These are phyloP conservation scores for Tulasnella sp. DNA, from an alignment of 768 basidiomycete species.

Conservation along the genomic window DNA sequence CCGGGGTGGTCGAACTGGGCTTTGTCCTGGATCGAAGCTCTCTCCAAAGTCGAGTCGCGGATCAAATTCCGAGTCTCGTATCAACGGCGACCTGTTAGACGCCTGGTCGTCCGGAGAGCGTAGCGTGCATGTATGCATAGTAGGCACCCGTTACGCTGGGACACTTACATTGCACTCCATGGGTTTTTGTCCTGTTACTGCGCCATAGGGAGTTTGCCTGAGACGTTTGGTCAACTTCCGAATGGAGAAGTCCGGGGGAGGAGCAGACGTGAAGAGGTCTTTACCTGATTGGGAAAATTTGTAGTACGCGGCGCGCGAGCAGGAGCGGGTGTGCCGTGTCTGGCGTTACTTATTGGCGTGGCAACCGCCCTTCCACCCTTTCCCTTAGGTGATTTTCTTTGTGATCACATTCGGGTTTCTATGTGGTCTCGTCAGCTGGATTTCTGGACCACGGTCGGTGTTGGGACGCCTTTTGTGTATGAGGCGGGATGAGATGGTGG, in stretches of 20 bases:
- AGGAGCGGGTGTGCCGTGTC: not conserved
- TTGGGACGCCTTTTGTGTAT: too few species aligned
- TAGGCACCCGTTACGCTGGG: not conserved
- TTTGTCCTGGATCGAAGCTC: too few species aligned
- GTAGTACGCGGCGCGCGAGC: too few species aligned
- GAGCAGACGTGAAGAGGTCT: not conserved
- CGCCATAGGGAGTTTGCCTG: not conserved
- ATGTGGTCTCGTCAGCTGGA: not conserved
- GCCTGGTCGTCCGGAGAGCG: not conserved
- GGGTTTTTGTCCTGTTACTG: not conserved
- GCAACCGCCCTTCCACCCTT: not conserved
- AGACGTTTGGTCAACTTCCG: not conserved
- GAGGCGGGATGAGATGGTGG: too few species aligned
- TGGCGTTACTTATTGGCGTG: not conserved
- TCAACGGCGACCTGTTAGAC: not conserved
- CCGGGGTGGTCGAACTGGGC: too few species aligned
- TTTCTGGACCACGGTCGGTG: not conserved
- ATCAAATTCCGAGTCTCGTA: not conserved
- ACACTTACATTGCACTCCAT: not conserved
- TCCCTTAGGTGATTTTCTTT: too few species aligned
- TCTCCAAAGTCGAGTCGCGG: too few species aligned
- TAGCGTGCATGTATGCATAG: not conserved
- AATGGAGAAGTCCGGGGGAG: not conserved
- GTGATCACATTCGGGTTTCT: not conserved
- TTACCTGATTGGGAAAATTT: not conserved